phyloP scores from a whole-genome alignment of 2,329 filamentous ascomycete genomes.

The Chrysosporium keratinophilum region DNA sequence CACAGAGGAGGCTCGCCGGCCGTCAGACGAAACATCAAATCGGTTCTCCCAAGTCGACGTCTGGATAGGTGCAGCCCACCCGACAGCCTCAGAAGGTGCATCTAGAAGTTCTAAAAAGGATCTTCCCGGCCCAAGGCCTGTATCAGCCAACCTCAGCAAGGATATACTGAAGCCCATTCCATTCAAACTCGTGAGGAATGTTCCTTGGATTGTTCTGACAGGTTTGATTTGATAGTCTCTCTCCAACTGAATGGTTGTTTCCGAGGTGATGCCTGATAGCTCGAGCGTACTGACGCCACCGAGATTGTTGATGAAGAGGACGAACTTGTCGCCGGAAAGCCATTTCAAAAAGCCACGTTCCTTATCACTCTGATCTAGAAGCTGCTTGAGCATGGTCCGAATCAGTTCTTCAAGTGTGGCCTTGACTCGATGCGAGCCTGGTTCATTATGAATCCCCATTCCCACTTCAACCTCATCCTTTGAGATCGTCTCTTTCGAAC shows the following conservation, averaged over 20 bases:
- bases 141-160: conserved; percentile 52
- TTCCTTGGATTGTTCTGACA: conserved; percentile 52
- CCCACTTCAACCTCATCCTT: conserved; percentile 55
- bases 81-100: conserved; percentile 55
- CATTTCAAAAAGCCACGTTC: conserved; percentile 54
- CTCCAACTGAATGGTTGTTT: conserved; percentile 52
- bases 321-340: conserved; percentile 48
- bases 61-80: conserved; percentile 54
- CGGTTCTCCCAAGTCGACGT: conserved; percentile 49
- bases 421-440: conserved; percentile 44
- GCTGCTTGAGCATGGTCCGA: conserved; percentile 54
- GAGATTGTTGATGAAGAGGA: conserved; percentile 59
- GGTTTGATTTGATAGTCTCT: conserved; percentile 51
- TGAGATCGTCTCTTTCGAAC: conserved; percentile 44
- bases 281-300: conserved; percentile 59
- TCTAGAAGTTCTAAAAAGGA: conserved; percentile 57
- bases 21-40: conserved; percentile 33
- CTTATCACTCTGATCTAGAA: conserved; percentile 51
- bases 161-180: conserved; percentile 62
- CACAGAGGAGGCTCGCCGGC: conserved; percentile 18
- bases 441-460: conserved; percentile 64
- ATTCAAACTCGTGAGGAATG: conserved; percentile 63
- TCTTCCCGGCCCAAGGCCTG: conserved; percentile 44
- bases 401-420: conserved; percentile 43
- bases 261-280: conserved; percentile 56